These are phyloP conservation scores for Ganoderma meredithae DNA, from an alignment of 1,284 basidiomycete species.

Conservation along the genomic window DNA sequence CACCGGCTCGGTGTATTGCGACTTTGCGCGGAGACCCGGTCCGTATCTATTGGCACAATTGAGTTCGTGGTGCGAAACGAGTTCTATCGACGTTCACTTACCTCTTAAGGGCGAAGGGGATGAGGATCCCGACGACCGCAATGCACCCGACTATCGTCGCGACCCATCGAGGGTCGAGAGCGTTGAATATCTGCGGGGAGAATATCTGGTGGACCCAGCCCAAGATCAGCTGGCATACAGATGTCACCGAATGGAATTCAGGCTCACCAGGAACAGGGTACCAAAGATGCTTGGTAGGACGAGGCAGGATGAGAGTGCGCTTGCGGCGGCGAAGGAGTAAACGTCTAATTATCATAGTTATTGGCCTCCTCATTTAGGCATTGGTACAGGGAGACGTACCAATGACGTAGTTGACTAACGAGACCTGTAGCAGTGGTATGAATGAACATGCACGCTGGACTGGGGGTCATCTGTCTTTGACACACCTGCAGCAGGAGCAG, in stretches of 20 bases:
- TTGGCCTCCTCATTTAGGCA: neutral
- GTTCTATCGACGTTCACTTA: neutral
- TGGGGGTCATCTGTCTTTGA: constrained; percentile 40
- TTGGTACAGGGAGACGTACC: constrained; percentile 15
- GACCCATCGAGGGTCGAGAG: constrained; percentile 61
- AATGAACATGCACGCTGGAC: constrained; percentile 39
- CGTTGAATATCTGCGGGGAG: constrained; percentile 59
- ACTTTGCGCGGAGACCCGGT: constrained; percentile 45
- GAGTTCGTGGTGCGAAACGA: neutral
- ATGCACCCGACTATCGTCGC: constrained; percentile 61
- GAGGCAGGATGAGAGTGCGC: constrained; percentile 63
- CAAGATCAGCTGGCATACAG: neutral
- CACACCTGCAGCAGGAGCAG: constrained; percentile 54
- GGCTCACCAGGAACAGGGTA: constrained; percentile 55
- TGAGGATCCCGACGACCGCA: constrained; percentile 58
- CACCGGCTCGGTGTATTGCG: constrained; percentile 11
- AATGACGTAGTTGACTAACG: constrained; percentile 44
- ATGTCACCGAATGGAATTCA: neutral
- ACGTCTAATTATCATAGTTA: constrained; percentile 47
- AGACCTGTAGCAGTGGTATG: constrained; percentile 40
- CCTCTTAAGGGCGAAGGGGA: constrained; percentile 55
- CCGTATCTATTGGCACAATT: constrained; percentile 46
- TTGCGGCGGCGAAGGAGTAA: constrained; percentile 63
- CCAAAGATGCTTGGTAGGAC: constrained; percentile 64
- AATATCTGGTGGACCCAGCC: constrained; percentile 46